A percentile compares a stretch with the other conserved stretches of the same genome.
These are phyloP conservation scores for Plantago ovata DNA, from an alignment of 257 asterid genomes.

Conservation along the genomic window DNA sequence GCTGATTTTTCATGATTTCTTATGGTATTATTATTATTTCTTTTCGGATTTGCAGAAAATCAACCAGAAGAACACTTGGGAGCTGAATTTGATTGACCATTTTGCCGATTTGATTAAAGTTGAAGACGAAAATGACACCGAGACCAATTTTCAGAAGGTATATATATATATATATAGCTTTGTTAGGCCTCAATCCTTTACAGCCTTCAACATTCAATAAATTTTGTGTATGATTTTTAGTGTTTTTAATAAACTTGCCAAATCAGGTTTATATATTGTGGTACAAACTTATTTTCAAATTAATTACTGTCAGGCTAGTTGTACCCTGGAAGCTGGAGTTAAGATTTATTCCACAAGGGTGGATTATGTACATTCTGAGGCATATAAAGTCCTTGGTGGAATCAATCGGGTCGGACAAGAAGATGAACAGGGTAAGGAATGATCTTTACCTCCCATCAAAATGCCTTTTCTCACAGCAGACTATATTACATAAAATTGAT, in stretches of 20 bases:
- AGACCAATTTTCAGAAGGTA: slow-evolving; percentile 96
- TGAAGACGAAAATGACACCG: slow-evolving; percentile 75
- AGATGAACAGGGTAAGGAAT: slow-evolving; percentile 56
- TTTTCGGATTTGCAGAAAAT: slow-evolving; percentile 60
- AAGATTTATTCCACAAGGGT: slow-evolving; percentile 97
- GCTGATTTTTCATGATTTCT: not conserved
- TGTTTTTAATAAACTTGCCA: too few species aligned
- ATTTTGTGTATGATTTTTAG: too few species aligned
- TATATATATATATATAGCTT: too few species aligned
- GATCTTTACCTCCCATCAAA: too few species aligned
- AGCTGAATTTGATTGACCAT: slow-evolving; percentile 87
- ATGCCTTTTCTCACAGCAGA: too few species aligned
- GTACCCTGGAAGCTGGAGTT: slow-evolving; percentile 99
- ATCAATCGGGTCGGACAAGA: slow-evolving; percentile 90
- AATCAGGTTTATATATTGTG: too few species aligned
- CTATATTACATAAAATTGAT: too few species aligned
- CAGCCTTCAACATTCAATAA: too few species aligned
- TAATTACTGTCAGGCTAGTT: slow-evolving; percentile 71
- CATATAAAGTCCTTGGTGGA: slow-evolving; percentile 96
- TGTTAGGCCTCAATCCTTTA: too few species aligned
- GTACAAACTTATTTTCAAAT: slow-evolving; percentile 10
- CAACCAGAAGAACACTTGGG: slow-evolving; percentile 95
- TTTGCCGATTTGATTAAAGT: slow-evolving; percentile 73
- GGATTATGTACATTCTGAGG: slow-evolving; percentile 94
- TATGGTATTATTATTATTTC: not conserved